Base-by-base conservation (phyloP, 116 monocot genomes). In the Phalaenopsis hybrid region DNA sequence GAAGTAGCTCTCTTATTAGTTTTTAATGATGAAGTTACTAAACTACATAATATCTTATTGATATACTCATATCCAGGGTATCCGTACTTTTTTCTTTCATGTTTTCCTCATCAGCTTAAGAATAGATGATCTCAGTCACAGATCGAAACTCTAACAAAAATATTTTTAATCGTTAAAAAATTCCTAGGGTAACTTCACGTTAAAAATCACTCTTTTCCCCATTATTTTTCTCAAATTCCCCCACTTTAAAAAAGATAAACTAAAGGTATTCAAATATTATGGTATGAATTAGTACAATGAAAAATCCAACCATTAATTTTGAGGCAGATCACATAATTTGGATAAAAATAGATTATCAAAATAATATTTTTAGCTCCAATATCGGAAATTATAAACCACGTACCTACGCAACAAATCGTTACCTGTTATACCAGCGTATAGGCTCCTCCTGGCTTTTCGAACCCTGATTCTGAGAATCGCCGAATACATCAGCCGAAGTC, bases 381-480 rank as follows among this genome's bases (percentile, higher is more conserved):
- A 33, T 37, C 72, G 37, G 34, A 72, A 72, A 68, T 21, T 23
- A 68, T 9, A 68, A 7, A 28, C 68, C 9, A 4, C 68, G 6
- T 68, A 68, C 25, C 20, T n/a, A 72, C 0, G 12, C 4, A 72
- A 37, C 15, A 2, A 34, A 12, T 37, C 1, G 13, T 31, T 86
- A 95, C 99, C 92, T 90, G 83, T 86, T 92, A 85, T 99, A 95
- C 95, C 99, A 99, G 79, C 93, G 95, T 84, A 93, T 86, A 45
- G 84, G 74, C 74, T 93, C 95, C 79, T 95, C 88, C 76, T 90
- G 85, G 78, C 81, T 93, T 82, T 93, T 99, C 5, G 86, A 74
- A 55, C 91, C 95, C 68, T 92, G 92, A 83, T 95, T 92, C 23
- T 89, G 88, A 21, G 91, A 86, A 81, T 95, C 99, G n/a, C 86